phyloP scores from a whole-genome alignment of 2,329 filamentous ascomycete species.

The Calycina marina region DNA sequence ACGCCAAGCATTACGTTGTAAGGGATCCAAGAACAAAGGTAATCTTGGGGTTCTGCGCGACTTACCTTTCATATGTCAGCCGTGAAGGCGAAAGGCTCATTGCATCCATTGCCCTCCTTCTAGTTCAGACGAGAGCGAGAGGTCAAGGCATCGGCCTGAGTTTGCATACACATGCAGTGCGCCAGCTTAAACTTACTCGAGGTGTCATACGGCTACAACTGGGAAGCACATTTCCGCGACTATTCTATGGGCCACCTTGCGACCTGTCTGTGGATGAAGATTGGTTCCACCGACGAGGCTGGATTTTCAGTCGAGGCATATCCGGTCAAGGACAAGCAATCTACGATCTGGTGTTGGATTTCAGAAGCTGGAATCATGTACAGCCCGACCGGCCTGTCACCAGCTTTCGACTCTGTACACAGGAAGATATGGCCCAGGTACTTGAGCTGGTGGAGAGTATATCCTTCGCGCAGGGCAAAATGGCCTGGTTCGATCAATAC shows the following conservation, averaged over 20 bases:
- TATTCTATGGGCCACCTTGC: conserved; percentile 38
- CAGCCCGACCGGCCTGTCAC: conserved; percentile 28
- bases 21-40: conserved; percentile 29
- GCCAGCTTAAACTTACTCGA: conserved; percentile 32
- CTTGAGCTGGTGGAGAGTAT: conserved; percentile 35
- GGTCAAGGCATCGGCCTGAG: conserved; percentile 36
- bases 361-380: conserved; percentile 31
- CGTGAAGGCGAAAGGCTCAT: conserved; percentile 36
- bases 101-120: conserved; percentile 38
- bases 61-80: conserved; percentile 42
- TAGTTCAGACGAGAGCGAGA: conserved; percentile 34
- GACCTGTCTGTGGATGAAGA: conserved; percentile 25
- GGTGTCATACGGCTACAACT: conserved; percentile 40
- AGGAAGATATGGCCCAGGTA: conserved; percentile 31
- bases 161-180: conserved; percentile 36
- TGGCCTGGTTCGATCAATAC: conserved; percentile 48
- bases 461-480: conserved; percentile 30
- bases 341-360: conserved; percentile 38
- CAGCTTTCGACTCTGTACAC: conserved; percentile 19
- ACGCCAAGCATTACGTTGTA: conserved; percentile 41
- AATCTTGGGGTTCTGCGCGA: conserved; percentile 43
- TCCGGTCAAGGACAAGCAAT: conserved; percentile 34
- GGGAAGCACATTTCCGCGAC: conserved; percentile 42
- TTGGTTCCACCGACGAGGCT: conserved; percentile 41
- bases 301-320: conserved; percentile 30